A percentile compares a stretch with the other conserved stretches of the same genome.
Conservation (phyloP, 139 green algal species). For the Pycnococcus provasolii region DNA sequence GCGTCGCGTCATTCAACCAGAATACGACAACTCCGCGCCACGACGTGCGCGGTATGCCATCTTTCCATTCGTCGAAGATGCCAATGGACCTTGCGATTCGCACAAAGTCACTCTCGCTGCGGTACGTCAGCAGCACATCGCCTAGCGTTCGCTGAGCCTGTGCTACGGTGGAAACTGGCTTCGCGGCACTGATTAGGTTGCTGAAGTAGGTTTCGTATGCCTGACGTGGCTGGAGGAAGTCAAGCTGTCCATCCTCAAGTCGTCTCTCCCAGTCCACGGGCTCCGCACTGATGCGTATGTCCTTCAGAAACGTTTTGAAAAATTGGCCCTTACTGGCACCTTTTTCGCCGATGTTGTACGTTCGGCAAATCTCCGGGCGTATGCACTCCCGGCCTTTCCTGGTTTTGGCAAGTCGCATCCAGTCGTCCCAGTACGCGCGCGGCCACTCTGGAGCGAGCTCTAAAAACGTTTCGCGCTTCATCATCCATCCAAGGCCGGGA, state of each 20-base stretch:
- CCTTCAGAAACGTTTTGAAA: constrained; percentile 1
- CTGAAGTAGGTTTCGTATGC: not conserved
- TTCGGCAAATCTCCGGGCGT: constrained; percentile 12
- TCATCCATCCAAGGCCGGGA: constrained; percentile 49
- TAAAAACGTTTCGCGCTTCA: constrained; percentile 35
- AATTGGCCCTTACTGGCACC: constrained; percentile 9
- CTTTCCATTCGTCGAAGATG: constrained; percentile 1
- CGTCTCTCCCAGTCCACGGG: not conserved
- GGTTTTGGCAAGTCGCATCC: constrained; percentile 14
- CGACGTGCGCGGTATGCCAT: no score
- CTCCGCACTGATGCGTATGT: not conserved
- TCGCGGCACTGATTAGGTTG: not conserved
- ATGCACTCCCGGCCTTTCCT: constrained; percentile 1
- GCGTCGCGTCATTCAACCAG: no score
- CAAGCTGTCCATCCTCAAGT: no score
- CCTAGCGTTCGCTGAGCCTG: not conserved
- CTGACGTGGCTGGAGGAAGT: no score
- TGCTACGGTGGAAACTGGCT: not conserved
- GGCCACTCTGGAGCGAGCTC: constrained; percentile 37
- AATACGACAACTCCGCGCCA: no score
- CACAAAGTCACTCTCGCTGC: not conserved
- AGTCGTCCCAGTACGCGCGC: constrained; percentile 41
- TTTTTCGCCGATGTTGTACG: constrained; percentile 18
- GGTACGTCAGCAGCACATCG: not conserved
- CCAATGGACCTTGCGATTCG: not conserved